Evolutionary conservation across 805 yeast species (phyloP), one percentile per base, ranked within the genome.

Genomic region (Lipomyces starkeyi): DNA sequence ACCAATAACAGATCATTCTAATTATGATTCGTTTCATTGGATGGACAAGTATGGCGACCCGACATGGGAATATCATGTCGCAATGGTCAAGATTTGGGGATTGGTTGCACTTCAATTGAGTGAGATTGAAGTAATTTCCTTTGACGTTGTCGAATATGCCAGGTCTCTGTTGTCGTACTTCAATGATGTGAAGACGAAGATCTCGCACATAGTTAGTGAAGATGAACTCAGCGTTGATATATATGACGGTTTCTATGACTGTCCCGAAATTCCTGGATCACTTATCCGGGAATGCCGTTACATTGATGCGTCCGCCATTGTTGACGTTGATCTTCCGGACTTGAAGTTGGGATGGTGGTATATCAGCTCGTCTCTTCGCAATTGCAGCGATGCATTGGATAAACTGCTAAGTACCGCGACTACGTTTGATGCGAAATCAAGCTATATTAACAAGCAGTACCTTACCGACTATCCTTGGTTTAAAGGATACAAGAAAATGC

Each of bases 401-500:
- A 67, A 71, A 47, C 73, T 83, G 53, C 61, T 69, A 2, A 65
- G 61, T 2, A 69, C 75, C 0, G 78, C 90, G 0, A 63, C 66
- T 0, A 66, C 71, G 1, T 88, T 85, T 72, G 93, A 90, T 72
- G 74, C 71, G 2, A 82, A 82, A 68, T 82, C 84, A 22, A 73
- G 74, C 2, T 76, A 80, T 1, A 80, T 91, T 34, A 87, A 86
- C 70, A 78, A 79, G 1, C 82, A 84, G 43, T 85, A 88, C 64
- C 78, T 82, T 0, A 79, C 83, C 56, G 98, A 91, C 73, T 89
- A 85, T 73, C 93, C 97, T 0, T 90, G 97, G 93, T 91, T 88
- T 80, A 81, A 84, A 70, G 79, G 84, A 62, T 83, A 82, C 71
- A 84, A 82, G 71, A 91, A 91, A 77, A 74, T 91, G 49, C 83